Evolutionary conservation across 2,329 filamentous ascomycete genomes (phyloP), one percentile per base, ranked within the genome.

Genomic region (Cladophialophora yegresii): DNA sequence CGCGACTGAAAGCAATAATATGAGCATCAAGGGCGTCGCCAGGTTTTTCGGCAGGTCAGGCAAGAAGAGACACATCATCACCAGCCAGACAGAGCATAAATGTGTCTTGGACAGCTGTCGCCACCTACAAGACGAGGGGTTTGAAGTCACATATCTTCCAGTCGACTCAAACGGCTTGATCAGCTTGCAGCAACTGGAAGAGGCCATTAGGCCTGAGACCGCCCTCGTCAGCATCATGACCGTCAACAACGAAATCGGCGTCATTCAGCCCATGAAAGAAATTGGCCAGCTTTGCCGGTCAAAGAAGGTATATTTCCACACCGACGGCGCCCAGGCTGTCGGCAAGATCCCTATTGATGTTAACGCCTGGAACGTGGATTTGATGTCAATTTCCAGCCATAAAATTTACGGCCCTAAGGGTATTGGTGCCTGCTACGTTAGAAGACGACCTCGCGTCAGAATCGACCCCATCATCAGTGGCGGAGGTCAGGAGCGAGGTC

Each of bases 321-420:
- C 92, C 26, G 95, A 99, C 77, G 95, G 85, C 58, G 95, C 95
- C 0, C 95, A 99, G 80, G 95, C 95, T 16, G 93, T 98, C n/a
- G 95, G 95, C 75, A 99, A 99, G 83, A 97, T 99, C 56, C 92
- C 93, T 0, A 81, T 99, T 54, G 92, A 97, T 73, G 95, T 99
- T 74, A 97, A 98, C 78, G 90, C 91, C 78, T 93, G 96, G 92
- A 96, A 97, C 77, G 89, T 99, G 69, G 95, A 99, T 76, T 81
- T 99, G 74, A 97, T 99, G 93, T 98, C 93, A 32, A 97, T 99
- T 66, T 98, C 95, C 8, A 93, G 91, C 32, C 95, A 99, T 81
- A 99, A 99, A 80, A 96, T 99, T 61, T 99, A 99, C 75, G 95
- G 95, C 28, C 95, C 95, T 60, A 99, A 96, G 83, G 95, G 95